A percentile compares a stretch with the other conserved stretches of the same genome.
Conservation (phyloP, 768 basidiomycete species). For the Gymnopilus junonius region DNA sequence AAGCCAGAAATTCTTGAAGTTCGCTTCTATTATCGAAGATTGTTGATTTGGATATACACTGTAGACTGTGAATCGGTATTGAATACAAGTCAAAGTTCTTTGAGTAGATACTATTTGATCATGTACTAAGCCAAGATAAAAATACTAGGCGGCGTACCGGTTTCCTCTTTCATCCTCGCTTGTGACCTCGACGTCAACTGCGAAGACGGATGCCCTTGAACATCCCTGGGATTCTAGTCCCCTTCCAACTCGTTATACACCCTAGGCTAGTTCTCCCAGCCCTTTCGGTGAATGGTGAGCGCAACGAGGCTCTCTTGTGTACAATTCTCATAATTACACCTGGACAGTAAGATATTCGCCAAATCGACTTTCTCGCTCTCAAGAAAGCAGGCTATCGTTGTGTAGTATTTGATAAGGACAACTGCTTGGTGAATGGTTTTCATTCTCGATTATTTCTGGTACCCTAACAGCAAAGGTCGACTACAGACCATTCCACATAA, state of each 20-base stretch:
- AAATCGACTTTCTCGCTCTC: constrained; percentile 77
- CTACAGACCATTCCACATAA: constrained; percentile 77
- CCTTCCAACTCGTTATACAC: constrained; percentile 70
- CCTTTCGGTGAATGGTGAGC: constrained; percentile 65
- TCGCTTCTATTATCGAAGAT: no score
- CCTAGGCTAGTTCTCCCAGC: constrained; percentile 73
- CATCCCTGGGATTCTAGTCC: constrained; percentile 68
- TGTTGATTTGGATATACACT: no score
- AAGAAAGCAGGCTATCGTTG: constrained; percentile 80
- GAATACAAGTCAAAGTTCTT: no score
- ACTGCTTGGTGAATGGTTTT: constrained; percentile 75
- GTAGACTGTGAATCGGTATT: no score
- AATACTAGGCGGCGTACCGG: background rate
- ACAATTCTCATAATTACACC: background rate
- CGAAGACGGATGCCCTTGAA: constrained; percentile 70
- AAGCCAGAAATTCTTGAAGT: background rate
- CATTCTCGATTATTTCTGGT: background rate
- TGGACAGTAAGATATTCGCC: constrained; percentile 79
- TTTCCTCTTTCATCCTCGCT: background rate
- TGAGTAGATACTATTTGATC: no score
- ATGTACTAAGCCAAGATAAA: no score
- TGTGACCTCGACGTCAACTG: no score
- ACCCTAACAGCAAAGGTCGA: background rate
- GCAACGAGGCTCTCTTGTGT: constrained; percentile 13
- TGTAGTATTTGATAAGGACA: constrained; percentile 98